phyloP scores from a whole-genome alignment of 1,284 basidiomycete species.

The Porogramme epimiltina region DNA sequence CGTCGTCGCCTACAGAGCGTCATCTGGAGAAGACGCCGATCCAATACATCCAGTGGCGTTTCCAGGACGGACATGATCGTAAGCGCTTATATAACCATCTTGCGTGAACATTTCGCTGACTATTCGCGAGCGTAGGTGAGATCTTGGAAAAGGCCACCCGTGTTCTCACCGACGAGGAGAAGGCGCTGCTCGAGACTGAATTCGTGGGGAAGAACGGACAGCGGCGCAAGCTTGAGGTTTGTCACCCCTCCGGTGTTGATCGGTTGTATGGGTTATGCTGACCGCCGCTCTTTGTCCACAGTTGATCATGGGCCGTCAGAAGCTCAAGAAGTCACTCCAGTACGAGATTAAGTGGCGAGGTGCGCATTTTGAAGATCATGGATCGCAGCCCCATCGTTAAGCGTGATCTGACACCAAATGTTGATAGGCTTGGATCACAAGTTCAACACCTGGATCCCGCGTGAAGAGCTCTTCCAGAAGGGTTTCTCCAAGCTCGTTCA shows the following conservation, averaged over 20 bases:
- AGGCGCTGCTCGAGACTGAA: slow-evolving; percentile 79
- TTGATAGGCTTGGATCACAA: slow-evolving; percentile 77
- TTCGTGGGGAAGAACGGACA: slow-evolving; percentile 94
- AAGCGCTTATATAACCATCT: slow-evolving; percentile 35
- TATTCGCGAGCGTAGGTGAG: slow-evolving; percentile 55
- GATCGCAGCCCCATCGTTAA: background rate
- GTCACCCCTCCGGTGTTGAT: slow-evolving; percentile 26
- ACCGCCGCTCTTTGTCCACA: slow-evolving; percentile 32
- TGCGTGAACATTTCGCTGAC: background rate
- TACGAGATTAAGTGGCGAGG: slow-evolving; percentile 97
- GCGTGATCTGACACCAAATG: background rate
- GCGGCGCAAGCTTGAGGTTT: slow-evolving; percentile 86
- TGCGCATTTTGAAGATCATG: slow-evolving; percentile 13
- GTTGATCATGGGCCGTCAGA: slow-evolving; percentile 95
- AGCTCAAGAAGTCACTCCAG: slow-evolving; percentile 94
- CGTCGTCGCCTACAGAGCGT: slow-evolving; percentile 55
- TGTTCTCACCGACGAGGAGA: slow-evolving; percentile 88
- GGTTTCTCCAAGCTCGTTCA: slow-evolving; percentile 92
- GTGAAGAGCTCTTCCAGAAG: slow-evolving; percentile 86
- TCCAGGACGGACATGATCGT: slow-evolving; percentile 99
- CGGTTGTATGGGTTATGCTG: background rate
- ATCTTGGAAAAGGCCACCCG: slow-evolving; percentile 93
- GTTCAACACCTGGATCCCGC: slow-evolving; percentile 93
- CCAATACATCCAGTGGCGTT: slow-evolving; percentile 98
- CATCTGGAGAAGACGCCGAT: slow-evolving; percentile 96